phyloP scores from a whole-genome alignment of 2,329 filamentous ascomycete genomes.

The Neofusicoccum parvum region DNA sequence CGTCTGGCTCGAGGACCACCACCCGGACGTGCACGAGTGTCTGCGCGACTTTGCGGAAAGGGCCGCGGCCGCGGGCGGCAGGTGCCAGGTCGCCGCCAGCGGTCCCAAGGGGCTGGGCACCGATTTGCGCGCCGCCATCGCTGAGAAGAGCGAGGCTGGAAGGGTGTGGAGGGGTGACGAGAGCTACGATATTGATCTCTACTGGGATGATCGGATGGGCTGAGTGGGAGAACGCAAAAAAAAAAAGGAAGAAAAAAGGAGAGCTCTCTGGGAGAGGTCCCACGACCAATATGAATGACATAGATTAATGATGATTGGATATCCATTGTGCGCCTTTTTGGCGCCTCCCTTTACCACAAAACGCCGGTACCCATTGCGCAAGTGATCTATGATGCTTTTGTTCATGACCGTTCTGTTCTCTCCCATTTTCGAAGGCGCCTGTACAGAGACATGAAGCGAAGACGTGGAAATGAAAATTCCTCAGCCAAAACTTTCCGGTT shows the following conservation, averaged over 20 bases:
- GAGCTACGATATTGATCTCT: constrained; percentile 34
- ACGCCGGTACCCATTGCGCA: constrained; percentile 1
- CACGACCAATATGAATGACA: not conserved
- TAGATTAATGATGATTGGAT: constrained; percentile 19
- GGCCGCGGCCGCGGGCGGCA: constrained; percentile 27
- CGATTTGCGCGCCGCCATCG: constrained; percentile 36
- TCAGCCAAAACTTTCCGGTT: not conserved
- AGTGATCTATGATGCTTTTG: constrained; percentile 13
- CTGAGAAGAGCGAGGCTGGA: constrained; percentile 32
- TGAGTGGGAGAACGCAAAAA: constrained; percentile 9
- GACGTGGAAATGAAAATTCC: not conserved
- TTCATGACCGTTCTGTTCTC: constrained; percentile 7
- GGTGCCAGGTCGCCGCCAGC: constrained; percentile 35
- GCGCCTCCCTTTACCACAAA: not conserved
- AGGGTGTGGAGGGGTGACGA: constrained; percentile 38
- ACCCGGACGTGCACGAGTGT: constrained; percentile 26
- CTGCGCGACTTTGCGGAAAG: constrained; percentile 31
- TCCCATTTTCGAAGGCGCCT: not conserved
- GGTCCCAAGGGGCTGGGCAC: constrained; percentile 37
- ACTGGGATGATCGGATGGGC: constrained; percentile 36
- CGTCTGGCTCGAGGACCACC: constrained; percentile 29
- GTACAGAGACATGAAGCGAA: not conserved
- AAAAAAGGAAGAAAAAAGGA: not conserved
- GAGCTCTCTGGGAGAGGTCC: not conserved
- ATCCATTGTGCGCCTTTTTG: constrained; percentile 14